A percentile compares a stretch with the other conserved stretches of the same genome.
Evolutionary conservation across 2,329 filamentous ascomycete genomes (phyloP).

Genomic region (Xylaria sp.): DNA sequence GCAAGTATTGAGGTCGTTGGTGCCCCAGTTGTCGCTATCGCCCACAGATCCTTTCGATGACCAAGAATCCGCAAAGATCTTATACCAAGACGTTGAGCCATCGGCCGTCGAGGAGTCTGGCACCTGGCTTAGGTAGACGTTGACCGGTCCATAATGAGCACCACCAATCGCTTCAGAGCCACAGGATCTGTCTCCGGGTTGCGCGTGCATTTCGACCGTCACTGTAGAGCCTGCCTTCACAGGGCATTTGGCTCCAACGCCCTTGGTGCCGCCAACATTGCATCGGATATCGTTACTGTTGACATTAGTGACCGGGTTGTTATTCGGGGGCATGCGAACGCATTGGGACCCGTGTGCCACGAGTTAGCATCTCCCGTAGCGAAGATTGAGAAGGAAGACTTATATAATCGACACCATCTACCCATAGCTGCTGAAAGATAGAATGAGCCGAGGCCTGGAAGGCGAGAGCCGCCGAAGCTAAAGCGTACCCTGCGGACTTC

Average conservation of each 20-base stretch:
- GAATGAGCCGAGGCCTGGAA: conserved; percentile 59
- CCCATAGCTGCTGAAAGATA: conserved; percentile 64
- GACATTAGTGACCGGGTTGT: conserved; percentile 62
- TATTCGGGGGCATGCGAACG: conserved; percentile 61
- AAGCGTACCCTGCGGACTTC: conserved; percentile 52
- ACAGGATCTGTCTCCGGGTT: conserved; percentile 60
- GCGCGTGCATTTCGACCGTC: conserved; percentile 52
- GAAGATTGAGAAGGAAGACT: conserved; percentile 33
- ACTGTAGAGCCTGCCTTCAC: conserved; percentile 52
- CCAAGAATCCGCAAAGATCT: conserved; percentile 63
- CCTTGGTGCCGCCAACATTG: conserved; percentile 53
- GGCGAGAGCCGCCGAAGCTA: conserved; percentile 52
- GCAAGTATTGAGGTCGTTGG: conserved; percentile 54
- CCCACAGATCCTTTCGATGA: conserved; percentile 54
- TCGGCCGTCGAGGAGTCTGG: conserved; percentile 58
- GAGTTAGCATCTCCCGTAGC: conserved; percentile 41
- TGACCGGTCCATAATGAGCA: conserved; percentile 64
- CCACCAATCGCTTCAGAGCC: conserved; percentile 63
- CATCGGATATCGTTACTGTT: conserved; percentile 57
- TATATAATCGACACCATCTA: conserved; percentile 57
- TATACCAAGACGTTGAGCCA: conserved; percentile 61
- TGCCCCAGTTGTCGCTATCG: conserved; percentile 59
- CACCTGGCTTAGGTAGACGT: conserved; percentile 64
- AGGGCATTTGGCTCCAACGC: conserved; percentile 57
- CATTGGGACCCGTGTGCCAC: conserved; percentile 55